Base-by-base conservation (phyloP, 257 asterid species). In the Nicotiana obtusifolia region DNA sequence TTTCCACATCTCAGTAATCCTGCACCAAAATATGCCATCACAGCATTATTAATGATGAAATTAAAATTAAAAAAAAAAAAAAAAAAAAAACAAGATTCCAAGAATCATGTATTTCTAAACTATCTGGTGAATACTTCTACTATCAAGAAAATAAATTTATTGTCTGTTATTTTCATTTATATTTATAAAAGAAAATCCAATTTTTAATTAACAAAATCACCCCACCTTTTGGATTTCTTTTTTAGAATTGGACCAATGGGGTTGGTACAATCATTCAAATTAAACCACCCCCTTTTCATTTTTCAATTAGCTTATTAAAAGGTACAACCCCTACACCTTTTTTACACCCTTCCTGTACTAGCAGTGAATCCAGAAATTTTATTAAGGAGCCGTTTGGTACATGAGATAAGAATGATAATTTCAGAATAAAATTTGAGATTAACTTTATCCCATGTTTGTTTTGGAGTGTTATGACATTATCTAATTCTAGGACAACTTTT, bases 1-100 rank as follows among this genome's bases (percentile, higher is more conserved):
- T 95, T 95, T 68, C 99, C 98, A 83, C 99, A 95, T 83, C 99
- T 90, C 88, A 93, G 77, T 44, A 95, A 84, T 35, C 97, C 99
- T 95, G 84, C 77, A 83, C 81, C 33, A 86, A 75, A 28, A 26
- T 30, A 17, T 78, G 82, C 66, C 60, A 83, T 41, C 69, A n/a
- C 22, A 13, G 11, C 79, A 73, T 44, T 30, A 47, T 47, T 47
- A 22, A 47, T 24, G 3, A 73, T 41, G 24, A 41, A 11, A 35
- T 41, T 30, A 28, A 28, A 28, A 28, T 30, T 2, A 30, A 30
- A 5, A 3, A 2, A n/a, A 2, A n/a, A 20, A 2, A n/a, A 2
- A n/a, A 20, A 22, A 20, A 0, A 56, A 5, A 62, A 26, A 37
- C 10, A 7, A 20, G 16, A 80, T 52, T 17, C 8, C 24, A 53